Base-by-base conservation (phyloP, 2,329 filamentous ascomycete genomes). In the Diaporthe velutina region DNA sequence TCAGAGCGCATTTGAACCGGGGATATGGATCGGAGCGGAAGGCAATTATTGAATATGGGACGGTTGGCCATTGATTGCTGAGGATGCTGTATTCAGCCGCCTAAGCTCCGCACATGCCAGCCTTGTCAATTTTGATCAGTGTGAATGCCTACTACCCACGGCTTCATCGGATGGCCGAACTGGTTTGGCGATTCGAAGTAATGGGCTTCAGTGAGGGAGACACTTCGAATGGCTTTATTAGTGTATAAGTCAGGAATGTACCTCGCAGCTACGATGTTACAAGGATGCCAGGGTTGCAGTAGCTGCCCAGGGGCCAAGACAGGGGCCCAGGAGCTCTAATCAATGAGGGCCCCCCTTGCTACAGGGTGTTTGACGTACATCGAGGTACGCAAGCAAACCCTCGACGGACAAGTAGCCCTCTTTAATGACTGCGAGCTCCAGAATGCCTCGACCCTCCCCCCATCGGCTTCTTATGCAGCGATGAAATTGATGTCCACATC, bases 401-500 rank as follows among this genome's bases (percentile, higher is more conserved):
- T 33, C 55, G 70, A 50, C 52, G 68, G 15, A 72, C 72, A 74
- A 54, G 40, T 74, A 74, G 73, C 68, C 40, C 38, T 71, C 71
- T 71, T 70, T 48, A 25, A 61, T 35, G 68, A 30, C 33, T 66
- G 64, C 30, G 52, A 57, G 50, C 61, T 67, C 40, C 38, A 64
- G 54, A 55, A 40, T 66, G 58, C 66, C 73, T 58, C 57, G 42
- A 57, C 42, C n/a, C 67, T 57, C 70, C 33, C 54, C 70, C 60
- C 68, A 58, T 67, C 42, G 35, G 25, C 50, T 42, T 30, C 45
- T 30, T 40, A 73, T 71, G 52, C 55, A 75, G 70, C 61, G 73
- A 78, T 77, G 77, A 77, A 57, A 70, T 50, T 73, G 71, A 58
- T 42, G 42, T 55, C 38, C 22, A 64, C 58, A 58, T 68, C 66